Percentiles rank a stretch among this genome's conserved stretches.
These are phyloP conservation scores for Candida nemodendra DNA, from an alignment of 805 yeast genomes.

Conservation along the genomic window DNA sequence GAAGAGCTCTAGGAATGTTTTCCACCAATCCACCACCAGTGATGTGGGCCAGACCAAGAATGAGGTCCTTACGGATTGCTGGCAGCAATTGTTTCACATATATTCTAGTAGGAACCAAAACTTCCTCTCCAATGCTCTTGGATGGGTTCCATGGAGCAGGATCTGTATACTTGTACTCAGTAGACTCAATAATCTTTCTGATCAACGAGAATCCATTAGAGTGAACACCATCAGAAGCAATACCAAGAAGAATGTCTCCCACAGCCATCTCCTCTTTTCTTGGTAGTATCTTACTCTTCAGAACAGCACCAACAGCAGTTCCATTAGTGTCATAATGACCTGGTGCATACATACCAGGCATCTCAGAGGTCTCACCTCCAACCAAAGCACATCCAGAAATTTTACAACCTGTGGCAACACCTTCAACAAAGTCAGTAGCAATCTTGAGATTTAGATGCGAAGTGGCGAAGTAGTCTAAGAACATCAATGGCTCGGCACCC, in stretches of 20 bases:
- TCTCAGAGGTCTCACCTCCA: conserved; percentile 98
- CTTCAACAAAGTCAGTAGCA: conserved; percentile 86
- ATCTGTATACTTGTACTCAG: conserved; percentile 68
- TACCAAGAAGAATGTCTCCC: conserved; percentile 84
- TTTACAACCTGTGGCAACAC: conserved; percentile 96
- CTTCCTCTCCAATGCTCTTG: conserved; percentile 78
- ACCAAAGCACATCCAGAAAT: conserved; percentile 95
- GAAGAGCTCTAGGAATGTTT: conserved; percentile 93
- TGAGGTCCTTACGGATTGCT: conserved; percentile 60
- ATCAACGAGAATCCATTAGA: conserved; percentile 96
- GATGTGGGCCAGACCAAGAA: conserved; percentile 91
- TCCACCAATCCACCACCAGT: conserved; percentile 99
- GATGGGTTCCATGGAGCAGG: conserved; percentile 81
- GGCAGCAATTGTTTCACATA: conserved; percentile 89
- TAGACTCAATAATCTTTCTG: conserved; percentile 82
- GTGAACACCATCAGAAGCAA: conserved; percentile 90
- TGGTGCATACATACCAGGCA: conserved; percentile 97
- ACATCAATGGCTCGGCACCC: conserved; percentile 97
- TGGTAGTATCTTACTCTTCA: conserved; percentile 73
- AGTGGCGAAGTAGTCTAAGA: conserved; percentile 94
- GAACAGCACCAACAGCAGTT: conserved; percentile 96
- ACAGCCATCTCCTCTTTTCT: conserved; percentile 59
- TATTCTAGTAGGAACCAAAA: conserved; percentile 87
- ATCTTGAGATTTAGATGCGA: conserved; percentile 82
- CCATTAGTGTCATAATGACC: conserved; percentile 98